Base-by-base conservation (phyloP, 257 asterid species). In the Forsythia suspensa region DNA sequence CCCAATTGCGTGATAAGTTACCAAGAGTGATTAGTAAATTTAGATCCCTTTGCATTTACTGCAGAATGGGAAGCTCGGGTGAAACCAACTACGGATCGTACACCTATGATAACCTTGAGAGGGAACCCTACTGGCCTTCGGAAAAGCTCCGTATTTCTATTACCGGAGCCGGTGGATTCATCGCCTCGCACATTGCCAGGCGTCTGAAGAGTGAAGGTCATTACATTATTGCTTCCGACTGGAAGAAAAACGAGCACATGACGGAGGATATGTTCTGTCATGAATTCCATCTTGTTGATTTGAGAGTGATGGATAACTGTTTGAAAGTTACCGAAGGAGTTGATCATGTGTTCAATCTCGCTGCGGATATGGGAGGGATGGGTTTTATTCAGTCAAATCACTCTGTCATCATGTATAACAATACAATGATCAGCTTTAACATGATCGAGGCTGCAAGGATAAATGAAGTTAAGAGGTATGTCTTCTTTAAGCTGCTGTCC, bases 241-340 rank as follows among this genome's bases (percentile, higher is more conserved):
- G 96, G 97, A 92, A 92, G 90, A 92, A 89, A 78, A 94, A 94
- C 41, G 98, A 94, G 89, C 98, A 94, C 88, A 94, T 94, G 98
- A 70, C 97, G 0, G 98, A 90, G 84, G 95, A 92, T 74, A 91
- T 92, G 97, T 92, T 92, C 87, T 92, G 97, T 70, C 77, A 92
- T 67, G 97, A 92, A 71, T 92, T 92, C 84, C 96, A 92, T 70
- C 96, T 94, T 51, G 98, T 82, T 79, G 97, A 90, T 86, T 92
- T 92, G 63, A 89, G 98, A 90, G 97, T 92, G 75, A 92, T 92
- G 97, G 97, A 92, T 74, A 92, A 92, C 87, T 92, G 97, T 59
- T 82, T 92, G 70, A 90, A 92, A 81, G 96, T 92, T 46, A 86
- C 96, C 29, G 75, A 86, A 11, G 93, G 85, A 8, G 90, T 90